Evolutionary conservation across 208 protist genomes (phyloP), one percentile per base, ranked within the genome.

Genomic region (Trypanosoma mega): DNA sequence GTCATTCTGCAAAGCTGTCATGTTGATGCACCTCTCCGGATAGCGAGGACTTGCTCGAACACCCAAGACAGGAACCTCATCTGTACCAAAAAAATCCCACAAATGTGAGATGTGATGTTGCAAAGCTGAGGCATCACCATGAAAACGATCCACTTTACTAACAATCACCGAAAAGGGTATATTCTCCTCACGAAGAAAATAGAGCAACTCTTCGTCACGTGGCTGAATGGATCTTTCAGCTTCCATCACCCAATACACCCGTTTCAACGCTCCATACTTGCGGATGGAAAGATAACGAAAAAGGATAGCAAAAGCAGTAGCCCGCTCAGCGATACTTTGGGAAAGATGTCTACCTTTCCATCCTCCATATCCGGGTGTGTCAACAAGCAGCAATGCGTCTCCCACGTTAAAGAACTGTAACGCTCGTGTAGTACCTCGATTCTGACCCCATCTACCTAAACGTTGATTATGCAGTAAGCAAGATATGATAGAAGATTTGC

Each of bases 361-460:
- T 8, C 79, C 80, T 31, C 90, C 90, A 66, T 96, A 96, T 21
- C 90, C 87, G 46, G 90, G 90, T 2, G 87, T 93, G 59, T 94
- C 90, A 5, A 93, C 86, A 24, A 96, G 72, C 33, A 93, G 73
- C 34, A 96, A 59, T 6, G 76, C 85, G 51, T 93, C 90, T 20
- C 87, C 90, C 3, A 94, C 90, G 53, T 93, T 96, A 64, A 93
- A 96, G 68, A 96, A 96, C 51, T 93, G 76, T 9, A 96, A 72
- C 21, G 87, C 55, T 16, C 82, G 77, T 12, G 87, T 94, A 20
- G 82, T 89, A 49, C 90, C 90, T 8, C 69, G 65, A 8, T 54
- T 73, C 2, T 48, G 41, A 16, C 80, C 72, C 26, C 72, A 56
- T 50, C 74, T 81, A 4, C 74, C 90, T 8, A 96, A 60, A 12